phyloP scores from a whole-genome alignment of 208 protist species.

The Crithidia expoeki region DNA sequence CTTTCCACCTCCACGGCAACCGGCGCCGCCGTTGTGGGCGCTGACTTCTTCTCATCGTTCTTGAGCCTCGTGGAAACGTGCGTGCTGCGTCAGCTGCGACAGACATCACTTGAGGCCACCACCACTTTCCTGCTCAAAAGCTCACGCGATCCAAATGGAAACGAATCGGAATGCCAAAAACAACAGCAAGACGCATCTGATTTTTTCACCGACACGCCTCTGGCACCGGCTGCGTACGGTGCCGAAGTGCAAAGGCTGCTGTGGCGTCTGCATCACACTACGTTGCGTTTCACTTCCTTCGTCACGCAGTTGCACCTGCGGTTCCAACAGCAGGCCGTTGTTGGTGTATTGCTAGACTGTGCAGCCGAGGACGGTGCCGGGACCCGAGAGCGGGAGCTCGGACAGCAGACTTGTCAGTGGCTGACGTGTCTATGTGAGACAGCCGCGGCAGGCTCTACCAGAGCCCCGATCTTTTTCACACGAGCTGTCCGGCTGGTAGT shows the following conservation, averaged over 20 bases:
- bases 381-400: constrained; percentile 19
- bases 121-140: not conserved
- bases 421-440: constrained; percentile 11
- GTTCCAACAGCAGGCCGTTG: constrained; percentile 20
- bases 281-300: constrained; percentile 33
- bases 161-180: no score
- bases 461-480: constrained; percentile 12
- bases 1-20: constrained; percentile 15
- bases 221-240: not conserved
- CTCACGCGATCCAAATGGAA: not conserved
- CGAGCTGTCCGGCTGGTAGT: constrained; percentile 24
- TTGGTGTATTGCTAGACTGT: constrained; percentile 19
- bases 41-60: constrained; percentile 23
- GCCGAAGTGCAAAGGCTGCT: constrained; percentile 28
- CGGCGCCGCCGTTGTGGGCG: constrained; percentile 13
- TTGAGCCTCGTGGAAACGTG: constrained; percentile 14
- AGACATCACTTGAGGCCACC: constrained; percentile 2
- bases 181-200: not conserved
- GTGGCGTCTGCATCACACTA: constrained; percentile 28
- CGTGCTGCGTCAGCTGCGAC: constrained; percentile 20
- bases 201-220: not conserved
- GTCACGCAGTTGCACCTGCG: constrained; percentile 31
- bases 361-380: constrained; percentile 16
- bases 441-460: not conserved
- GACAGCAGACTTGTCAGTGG: constrained; percentile 15